Conservation (phyloP, 2,329 filamentous ascomycete species). For the Beauveria caledonica region DNA sequence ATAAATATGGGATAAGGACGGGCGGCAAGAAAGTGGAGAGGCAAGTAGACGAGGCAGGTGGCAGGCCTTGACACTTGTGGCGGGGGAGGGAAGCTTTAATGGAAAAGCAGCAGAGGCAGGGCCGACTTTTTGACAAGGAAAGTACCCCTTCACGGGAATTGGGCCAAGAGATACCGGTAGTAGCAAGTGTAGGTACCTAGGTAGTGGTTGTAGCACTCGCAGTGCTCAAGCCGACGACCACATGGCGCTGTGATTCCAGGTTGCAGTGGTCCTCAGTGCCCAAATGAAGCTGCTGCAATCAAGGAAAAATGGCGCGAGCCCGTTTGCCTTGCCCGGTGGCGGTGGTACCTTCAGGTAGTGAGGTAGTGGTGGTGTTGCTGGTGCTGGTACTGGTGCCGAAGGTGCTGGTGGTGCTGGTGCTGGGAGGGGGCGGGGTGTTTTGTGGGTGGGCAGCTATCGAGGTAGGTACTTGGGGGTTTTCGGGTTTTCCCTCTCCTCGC, state of each 20-base stretch:
- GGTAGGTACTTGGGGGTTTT: neutral
- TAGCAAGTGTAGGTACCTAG: no score
- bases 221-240: neutral
- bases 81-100: constrained; percentile 5
- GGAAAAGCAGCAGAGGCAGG: neutral
- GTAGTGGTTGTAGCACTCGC: no score
- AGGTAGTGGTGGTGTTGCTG: no score
- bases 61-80: no score
- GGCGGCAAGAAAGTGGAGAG: constrained; percentile 11
- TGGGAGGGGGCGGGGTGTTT: no score
- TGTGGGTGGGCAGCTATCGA: neutral
- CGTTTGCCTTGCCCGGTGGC: neutral
- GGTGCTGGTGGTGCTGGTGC: no score
- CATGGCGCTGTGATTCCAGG: neutral
- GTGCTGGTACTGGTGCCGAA: no score
- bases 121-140: no score
- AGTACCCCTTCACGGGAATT: no score
- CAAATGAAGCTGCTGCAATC: no score
- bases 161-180: neutral
- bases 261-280: neutral
- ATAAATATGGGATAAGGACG: constrained; percentile 1
- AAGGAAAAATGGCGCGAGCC: no score
- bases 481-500: no score
- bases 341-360: neutral
- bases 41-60: constrained; percentile 6